These are phyloP conservation scores for Auricularia auricula-judae DNA, from an alignment of 768 basidiomycete genomes.

Conservation along the genomic window DNA sequence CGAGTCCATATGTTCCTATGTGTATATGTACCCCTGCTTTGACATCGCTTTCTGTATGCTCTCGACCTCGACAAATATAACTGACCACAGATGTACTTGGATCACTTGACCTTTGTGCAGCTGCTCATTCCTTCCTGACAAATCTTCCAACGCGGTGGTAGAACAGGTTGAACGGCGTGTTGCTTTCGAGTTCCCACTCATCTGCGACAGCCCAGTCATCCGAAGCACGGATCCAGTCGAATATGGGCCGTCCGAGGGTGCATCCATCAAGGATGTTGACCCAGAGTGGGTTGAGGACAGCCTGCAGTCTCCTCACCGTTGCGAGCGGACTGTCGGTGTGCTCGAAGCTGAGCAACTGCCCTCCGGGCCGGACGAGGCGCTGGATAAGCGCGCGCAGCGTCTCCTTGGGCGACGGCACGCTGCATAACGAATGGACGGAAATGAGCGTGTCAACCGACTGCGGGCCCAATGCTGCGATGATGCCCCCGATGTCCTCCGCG, in stretches of 20 bases:
- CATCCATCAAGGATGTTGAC: conserved; percentile 15
- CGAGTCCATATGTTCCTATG: too few species aligned
- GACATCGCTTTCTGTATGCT: too few species aligned
- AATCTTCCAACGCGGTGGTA: conserved; percentile 9
- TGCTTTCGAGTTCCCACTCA: conserved; percentile 1
- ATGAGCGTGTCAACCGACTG: conserved; percentile 46
- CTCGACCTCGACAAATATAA: too few species aligned
- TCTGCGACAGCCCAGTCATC: conserved; percentile 1
- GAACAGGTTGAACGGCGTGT: conserved; percentile 7
- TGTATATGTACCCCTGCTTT: too few species aligned
- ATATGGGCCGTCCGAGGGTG: conserved; percentile 7
- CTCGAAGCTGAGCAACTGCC: conserved; percentile 56
- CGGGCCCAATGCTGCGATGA: neutral
- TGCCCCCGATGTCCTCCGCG: conserved; percentile 4
- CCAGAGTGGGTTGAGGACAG: conserved; percentile 67
- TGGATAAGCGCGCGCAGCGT: conserved; percentile 37
- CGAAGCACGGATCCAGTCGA: conserved; percentile 6
- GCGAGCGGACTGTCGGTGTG: conserved; percentile 45
- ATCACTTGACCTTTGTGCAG: too few species aligned
- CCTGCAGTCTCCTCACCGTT: conserved; percentile 62
- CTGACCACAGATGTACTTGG: too few species aligned
- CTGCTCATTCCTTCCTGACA: neutral
- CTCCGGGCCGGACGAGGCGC: conserved; percentile 51
- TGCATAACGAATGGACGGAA: conserved; percentile 56
- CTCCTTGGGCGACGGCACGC: conserved; percentile 42